phyloP scores from a whole-genome alignment of 2,329 filamentous ascomycete species.

The Ophiocordyceps camponoti-leonardi region DNA sequence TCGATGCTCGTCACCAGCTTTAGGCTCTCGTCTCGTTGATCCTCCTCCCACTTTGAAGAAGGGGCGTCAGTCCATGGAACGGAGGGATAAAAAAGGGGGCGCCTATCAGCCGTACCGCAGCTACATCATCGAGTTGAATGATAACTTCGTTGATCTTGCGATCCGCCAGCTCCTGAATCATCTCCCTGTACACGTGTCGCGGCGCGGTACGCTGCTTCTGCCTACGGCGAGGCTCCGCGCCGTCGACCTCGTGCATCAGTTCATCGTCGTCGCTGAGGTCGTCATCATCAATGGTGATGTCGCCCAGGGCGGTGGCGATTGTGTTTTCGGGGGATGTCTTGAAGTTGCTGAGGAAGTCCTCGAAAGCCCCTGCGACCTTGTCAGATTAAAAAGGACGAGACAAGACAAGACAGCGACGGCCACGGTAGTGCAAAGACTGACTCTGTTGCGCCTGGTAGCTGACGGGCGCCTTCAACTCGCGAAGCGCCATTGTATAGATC shows the following conservation, averaged over 20 bases:
- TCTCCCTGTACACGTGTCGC: conserved; percentile 73
- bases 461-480: conserved; percentile 60
- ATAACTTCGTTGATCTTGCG: conserved; percentile 59
- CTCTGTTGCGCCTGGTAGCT: conserved; percentile 79
- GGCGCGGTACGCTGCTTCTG: conserved; percentile 30
- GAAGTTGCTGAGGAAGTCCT: conserved; percentile 76
- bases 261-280: conserved; percentile 82
- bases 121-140: conserved; percentile 80
- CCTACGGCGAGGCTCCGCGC: conserved; percentile 32
- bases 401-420: conserved; percentile 1
- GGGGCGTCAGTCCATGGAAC: neutral
- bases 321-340: conserved; percentile 59
- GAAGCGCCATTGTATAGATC: conserved; percentile 55
- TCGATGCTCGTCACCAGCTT: conserved; percentile 73
- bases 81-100: too few relatives aligned
- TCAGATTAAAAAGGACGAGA: too few relatives aligned
- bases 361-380: conserved; percentile 48
- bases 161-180: conserved; percentile 77
- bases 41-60: conserved; percentile 53
- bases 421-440: conserved; percentile 21
- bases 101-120: conserved; percentile 31
- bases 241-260: conserved; percentile 71
- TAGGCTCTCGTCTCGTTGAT: conserved; percentile 47
- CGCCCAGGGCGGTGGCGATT: conserved; percentile 66
- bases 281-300: conserved; percentile 75